Base-by-base conservation (phyloP, 306 rosid genomes). In the Pyrus pyrifolia region DNA sequence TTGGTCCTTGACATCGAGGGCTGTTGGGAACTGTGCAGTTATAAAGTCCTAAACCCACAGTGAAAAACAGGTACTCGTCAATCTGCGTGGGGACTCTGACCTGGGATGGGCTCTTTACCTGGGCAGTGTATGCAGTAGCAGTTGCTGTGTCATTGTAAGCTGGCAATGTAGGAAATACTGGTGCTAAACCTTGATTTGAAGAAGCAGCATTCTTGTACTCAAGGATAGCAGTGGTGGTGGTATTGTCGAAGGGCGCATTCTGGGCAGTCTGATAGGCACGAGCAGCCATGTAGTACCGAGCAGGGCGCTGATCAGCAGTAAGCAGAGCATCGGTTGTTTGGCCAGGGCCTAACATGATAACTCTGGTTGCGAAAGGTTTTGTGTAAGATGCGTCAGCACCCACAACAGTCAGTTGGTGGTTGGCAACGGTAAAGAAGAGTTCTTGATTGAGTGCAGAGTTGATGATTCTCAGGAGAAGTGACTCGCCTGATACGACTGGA, bases 1-100 rank as follows among this genome's bases (percentile, higher is more conserved):
- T 95, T 27, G 97, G 99, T 70, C 97, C 97, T 84, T 95, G 97
- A 80, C 99, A 95, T 21, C 96, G 84, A 8, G 96, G 97, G 82
- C 90, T 90, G 67, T 90, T 95, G 13, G 90, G 99, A 51, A 79
- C 83, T 11, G 97, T 86, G 86, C 99, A 95, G 80, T 89, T 89
- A 83, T 80, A 92, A 8, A 95, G 79, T 62, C 98, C 98, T 64
- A 95, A 81, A 11, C 98, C 93, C 13, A 92, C 97, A 5, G 76
- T 64, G 86, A 90, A 89, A 61, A 73, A 61, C 7, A 95, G 85
- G 77, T 64, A 85, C 70, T 86, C 86, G 71, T 95, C 86, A 53
- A 88, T 64, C 1, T 77, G 68, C 17, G 1, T 81, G 8, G 90
- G 91, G 30, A 90, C 90, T 1, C 76, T 70, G 21, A 82, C 85